These are phyloP conservation scores for Tricladium varicosporioides DNA, from an alignment of 2,329 filamentous ascomycete genomes.

Conservation along the genomic window DNA sequence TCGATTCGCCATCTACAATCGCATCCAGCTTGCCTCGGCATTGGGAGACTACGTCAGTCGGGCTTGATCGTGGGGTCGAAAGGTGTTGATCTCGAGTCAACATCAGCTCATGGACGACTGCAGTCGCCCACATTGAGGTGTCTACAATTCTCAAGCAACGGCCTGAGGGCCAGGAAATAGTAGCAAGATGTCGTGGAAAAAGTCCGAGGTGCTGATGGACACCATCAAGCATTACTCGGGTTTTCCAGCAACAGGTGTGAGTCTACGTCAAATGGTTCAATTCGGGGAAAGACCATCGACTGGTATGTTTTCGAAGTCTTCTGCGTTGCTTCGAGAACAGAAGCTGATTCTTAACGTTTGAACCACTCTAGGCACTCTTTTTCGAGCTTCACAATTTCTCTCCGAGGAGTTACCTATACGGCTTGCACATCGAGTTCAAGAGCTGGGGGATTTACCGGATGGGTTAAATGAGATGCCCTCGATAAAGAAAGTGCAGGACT, in stretches of 20 bases:
- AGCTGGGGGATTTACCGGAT: conserved; percentile 88
- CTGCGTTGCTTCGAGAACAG: neutral
- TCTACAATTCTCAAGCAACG: conserved; percentile 21
- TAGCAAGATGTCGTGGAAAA: conserved; percentile 85
- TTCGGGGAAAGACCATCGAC: conserved; percentile 93
- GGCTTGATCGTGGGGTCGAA: conserved; percentile 5
- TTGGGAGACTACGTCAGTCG: conserved; percentile 12
- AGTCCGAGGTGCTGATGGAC: conserved; percentile 86
- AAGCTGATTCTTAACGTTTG: conserved; percentile 7
- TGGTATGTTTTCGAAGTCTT: conserved; percentile 53
- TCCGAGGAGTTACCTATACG: conserved; percentile 97
- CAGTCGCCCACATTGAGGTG: conserved; percentile 17
- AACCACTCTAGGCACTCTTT: conserved; percentile 73
- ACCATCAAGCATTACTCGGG: conserved; percentile 96
- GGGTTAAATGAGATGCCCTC: conserved; percentile 98
- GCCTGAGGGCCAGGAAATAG: conserved; percentile 28
- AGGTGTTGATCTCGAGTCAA: conserved; percentile 1
- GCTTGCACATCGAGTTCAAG: conserved; percentile 92
- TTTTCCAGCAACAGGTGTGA: conserved; percentile 95
- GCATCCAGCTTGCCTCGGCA: conserved; percentile 12
- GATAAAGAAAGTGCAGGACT: conserved; percentile 90
- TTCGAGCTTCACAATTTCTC: conserved; percentile 96
- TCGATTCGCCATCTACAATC: neutral
- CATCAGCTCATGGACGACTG: conserved; percentile 19
- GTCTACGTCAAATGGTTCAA: conserved; percentile 97